Evolutionary conservation across 179 eudicot species (phyloP), one percentile per base, ranked within the genome.

Genomic region (Amaranthus tricolor): DNA sequence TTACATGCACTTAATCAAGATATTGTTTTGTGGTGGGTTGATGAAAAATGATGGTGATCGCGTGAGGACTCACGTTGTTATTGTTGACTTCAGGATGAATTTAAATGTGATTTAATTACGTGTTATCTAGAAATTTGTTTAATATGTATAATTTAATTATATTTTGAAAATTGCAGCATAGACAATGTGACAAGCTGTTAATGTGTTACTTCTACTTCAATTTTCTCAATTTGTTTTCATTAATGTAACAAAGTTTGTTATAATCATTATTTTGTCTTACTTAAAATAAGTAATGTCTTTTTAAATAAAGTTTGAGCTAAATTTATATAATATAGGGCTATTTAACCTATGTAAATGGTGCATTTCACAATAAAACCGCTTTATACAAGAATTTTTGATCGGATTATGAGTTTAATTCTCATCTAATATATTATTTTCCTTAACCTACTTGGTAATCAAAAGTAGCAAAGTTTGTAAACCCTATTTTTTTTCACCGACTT

Each of bases 1-100:
- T 7, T 9, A 20, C 80, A 77, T 77, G 80, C 80, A 77, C 17
- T 20, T 10, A 7, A 16, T 60, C 52, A 64, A 45, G 10, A 8
- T 44, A 44, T 44, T 24, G 65, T 15, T 16, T 15, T 14, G 65
- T 0, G 43, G 10, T 19, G 9, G 3, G 19, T 13, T 57, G 66
- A 16, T 51, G 48, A 17, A 40, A 40, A 3, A 16, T 11, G 24
- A 15, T 50, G 47, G 50, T 73, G 43, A 48, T 62, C 62, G 54
- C 17, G 70, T 59, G 51, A 45, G 53, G 12, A 54, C 5, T 77
- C 72, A 77, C 80, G 64, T 64, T 71, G 62, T 70, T 7, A 17
- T 4, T 48, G 70, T 17, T 66, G 54, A 66, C 69, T 66, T 45
- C n/a, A 15, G 62, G 31, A 9, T 53, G 15, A 61, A 20, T 60